Conservation (phyloP, 306 rosid genomes). For the Datisca glomerata region DNA sequence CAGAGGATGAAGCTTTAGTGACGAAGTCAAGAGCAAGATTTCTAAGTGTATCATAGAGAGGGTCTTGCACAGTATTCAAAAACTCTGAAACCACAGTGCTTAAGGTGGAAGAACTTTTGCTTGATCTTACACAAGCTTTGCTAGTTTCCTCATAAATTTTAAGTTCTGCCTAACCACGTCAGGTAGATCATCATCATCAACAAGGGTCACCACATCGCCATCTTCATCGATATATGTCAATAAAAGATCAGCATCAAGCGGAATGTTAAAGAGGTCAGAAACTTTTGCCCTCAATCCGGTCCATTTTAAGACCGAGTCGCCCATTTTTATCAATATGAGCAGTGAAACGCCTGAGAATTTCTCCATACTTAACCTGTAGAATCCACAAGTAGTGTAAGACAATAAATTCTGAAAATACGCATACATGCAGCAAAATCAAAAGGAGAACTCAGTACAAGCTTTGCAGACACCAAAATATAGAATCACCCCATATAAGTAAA, state of each 20-base stretch:
- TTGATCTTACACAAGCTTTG: slow-evolving; percentile 29
- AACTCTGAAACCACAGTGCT: slow-evolving; percentile 19
- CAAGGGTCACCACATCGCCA: slow-evolving; percentile 73
- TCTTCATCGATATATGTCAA: slow-evolving; percentile 80
- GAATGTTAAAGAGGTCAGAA: slow-evolving; percentile 34
- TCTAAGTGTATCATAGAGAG: slow-evolving; percentile 24
- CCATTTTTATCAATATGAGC: slow-evolving; percentile 30
- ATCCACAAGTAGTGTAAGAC: not conserved
- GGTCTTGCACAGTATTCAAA: slow-evolving; percentile 43
- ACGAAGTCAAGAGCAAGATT: slow-evolving; percentile 24
- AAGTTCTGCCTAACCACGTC: slow-evolving; percentile 61
- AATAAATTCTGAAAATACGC: slow-evolving; percentile 2
- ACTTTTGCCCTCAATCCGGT: slow-evolving; percentile 46
- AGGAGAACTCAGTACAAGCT: too few relatives aligned
- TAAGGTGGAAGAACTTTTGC: slow-evolving; percentile 45
- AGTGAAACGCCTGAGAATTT: slow-evolving; percentile 70
- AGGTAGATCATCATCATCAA: slow-evolving; percentile 63
- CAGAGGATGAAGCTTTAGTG: slow-evolving; percentile 30
- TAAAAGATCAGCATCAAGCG: slow-evolving; percentile 30
- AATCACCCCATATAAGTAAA: too few relatives aligned
- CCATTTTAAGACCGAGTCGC: slow-evolving; percentile 54
- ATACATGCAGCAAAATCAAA: not conserved
- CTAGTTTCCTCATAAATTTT: slow-evolving; percentile 60
- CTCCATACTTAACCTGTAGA: slow-evolving; percentile 31
- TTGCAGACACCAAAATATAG: too few relatives aligned